Conservation (phyloP, 805 yeast genomes). For the Ascoidea asiatica region DNA sequence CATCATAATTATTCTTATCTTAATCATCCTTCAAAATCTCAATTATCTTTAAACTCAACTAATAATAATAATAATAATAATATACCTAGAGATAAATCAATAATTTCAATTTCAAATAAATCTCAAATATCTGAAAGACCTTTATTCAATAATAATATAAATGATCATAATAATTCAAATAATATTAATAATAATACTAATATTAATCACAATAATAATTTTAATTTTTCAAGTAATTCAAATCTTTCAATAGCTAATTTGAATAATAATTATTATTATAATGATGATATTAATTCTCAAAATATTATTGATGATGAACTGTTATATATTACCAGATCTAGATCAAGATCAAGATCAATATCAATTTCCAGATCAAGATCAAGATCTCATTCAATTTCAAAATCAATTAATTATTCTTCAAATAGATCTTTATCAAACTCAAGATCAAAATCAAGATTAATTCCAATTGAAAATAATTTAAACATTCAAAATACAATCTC, state of each 20-base stretch:
- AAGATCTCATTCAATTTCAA: neutral
- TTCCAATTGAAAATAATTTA: too few species aligned
- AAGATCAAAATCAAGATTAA: neutral
- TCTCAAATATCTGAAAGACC: neutral
- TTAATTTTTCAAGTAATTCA: neutral
- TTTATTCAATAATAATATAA: neutral
- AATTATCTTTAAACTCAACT: too few species aligned
- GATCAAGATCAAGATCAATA: neutral
- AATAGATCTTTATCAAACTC: neutral
- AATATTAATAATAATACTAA: too few species aligned
- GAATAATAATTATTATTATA: too few species aligned
- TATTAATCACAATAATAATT: too few species aligned
- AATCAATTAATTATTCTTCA: neutral
- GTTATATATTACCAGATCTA: neutral
- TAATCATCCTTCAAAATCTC: neutral
- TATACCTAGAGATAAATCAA: neutral
- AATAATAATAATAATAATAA: too few species aligned
- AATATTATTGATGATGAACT: neutral
- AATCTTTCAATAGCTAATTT: neutral
- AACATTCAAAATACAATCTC: too few species aligned
- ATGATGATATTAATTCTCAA: neutral
- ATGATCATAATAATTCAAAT: too few species aligned
- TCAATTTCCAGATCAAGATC: neutral
- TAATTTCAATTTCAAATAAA: neutral
- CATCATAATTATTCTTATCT: neutral